Conservation (phyloP, 2,329 filamentous ascomycete genomes). For the Cercospora sp. region DNA sequence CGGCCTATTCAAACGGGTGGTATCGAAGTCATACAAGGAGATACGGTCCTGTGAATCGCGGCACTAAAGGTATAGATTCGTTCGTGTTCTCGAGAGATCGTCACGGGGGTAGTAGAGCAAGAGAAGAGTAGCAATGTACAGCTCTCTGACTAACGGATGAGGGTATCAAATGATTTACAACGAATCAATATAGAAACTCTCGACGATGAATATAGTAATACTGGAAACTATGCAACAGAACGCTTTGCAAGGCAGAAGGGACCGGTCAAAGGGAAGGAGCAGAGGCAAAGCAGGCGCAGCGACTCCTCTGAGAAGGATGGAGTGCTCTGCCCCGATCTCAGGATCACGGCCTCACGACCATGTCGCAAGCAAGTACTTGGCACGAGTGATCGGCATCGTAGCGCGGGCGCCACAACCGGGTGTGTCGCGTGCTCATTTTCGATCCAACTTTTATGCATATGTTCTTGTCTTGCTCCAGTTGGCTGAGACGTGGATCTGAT, state of each 20-base stretch:
- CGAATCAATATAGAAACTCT: not conserved
- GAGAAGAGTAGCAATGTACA: not conserved
- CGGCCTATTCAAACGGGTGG: not conserved
- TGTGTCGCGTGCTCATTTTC: conserved; percentile 1
- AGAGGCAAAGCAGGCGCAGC: not conserved
- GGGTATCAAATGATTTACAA: not conserved
- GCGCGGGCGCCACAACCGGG: conserved; percentile 2
- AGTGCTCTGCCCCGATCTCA: not conserved
- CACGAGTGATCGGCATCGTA: not conserved
- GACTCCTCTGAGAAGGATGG: conserved; percentile 1
- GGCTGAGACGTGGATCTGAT: not conserved
- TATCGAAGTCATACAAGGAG: not conserved
- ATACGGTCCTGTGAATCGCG: not conserved
- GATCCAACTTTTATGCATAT: not conserved
- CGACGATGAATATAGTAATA: not conserved
- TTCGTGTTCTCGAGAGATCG: not conserved
- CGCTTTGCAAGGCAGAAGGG: not conserved
- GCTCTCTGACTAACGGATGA: not conserved
- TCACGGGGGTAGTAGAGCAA: not conserved
- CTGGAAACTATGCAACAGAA: not conserved
- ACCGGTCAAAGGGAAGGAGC: not conserved
- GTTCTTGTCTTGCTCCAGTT: not conserved
- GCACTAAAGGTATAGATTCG: not conserved
- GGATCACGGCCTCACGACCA: not conserved
- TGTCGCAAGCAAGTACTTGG: conserved; percentile 4